Evolutionary conservation across 1,139 yeast genomes (phyloP).

Genomic region (Diutina sp.): DNA sequence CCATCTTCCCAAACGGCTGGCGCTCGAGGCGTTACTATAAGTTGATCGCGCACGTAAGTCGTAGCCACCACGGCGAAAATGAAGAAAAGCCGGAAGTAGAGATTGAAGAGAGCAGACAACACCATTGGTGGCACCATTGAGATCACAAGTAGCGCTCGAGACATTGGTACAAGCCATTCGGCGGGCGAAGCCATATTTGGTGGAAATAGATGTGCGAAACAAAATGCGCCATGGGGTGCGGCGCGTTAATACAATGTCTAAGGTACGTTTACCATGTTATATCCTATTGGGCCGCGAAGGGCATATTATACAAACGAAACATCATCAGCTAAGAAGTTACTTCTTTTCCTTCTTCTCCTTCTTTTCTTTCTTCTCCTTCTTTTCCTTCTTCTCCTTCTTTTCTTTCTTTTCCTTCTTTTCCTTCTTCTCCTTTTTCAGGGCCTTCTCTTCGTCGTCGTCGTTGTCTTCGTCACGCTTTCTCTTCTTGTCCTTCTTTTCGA

Average conservation of each 20-base stretch:
- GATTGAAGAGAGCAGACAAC: not conserved
- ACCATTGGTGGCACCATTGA: not conserved
- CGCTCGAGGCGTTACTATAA: not conserved
- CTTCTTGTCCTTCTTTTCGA: slow-evolving; percentile 17
- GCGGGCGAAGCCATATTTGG: not conserved
- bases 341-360: slow-evolving; percentile 23
- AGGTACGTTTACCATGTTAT: not conserved
- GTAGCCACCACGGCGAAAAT: not conserved
- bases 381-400: slow-evolving; percentile 53
- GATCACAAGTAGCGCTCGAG: not conserved
- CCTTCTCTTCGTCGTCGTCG: slow-evolving; percentile 23
- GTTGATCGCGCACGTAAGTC: not conserved
- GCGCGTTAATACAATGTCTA: too few species aligned
- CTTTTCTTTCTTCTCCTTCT: slow-evolving; percentile 35
- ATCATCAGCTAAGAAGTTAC: slow-evolving; percentile 8
- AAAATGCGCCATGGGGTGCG: not conserved
- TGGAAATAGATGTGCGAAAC: not conserved
- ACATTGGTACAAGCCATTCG: not conserved
- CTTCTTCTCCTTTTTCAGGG: slow-evolving; percentile 29
- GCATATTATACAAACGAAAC: not conserved
- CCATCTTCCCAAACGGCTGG: not conserved
- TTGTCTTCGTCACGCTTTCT: slow-evolving; percentile 48
- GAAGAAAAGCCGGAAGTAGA: not conserved
- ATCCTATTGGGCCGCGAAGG: not conserved
- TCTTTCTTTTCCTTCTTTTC: slow-evolving; percentile 55